Evolutionary conservation across 2,329 filamentous ascomycete species (phyloP), one percentile per base, ranked within the genome.

Genomic region (Penicillium sp.): DNA sequence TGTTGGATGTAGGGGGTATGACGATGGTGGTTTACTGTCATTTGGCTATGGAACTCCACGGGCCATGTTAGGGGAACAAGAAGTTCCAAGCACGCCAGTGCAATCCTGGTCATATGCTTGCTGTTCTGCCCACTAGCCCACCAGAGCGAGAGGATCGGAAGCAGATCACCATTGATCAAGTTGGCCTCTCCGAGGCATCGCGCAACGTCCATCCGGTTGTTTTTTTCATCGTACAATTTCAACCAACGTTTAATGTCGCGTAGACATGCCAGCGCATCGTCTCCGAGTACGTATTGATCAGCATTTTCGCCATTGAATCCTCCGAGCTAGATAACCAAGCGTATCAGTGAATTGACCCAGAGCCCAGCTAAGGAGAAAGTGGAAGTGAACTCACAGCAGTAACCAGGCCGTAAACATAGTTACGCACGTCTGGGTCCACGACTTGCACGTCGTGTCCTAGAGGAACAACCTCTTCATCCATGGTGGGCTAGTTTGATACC

Each of bases 181-280:
- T 97, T 97, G 43, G 92, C 89, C 74, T 97, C 92, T 69, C 91
- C 88, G 64, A 97, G 81, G 72, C 92, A 97, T 76, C 94, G 84
- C 59, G 93, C 92, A 57, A 99, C 94, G 71, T 99, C 94, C 81
- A 96, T 89, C 63, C 93, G 88, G 71, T 96, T 95, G 62, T 88
- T 86, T 72, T 95, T 95, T 71, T 96, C 90, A 73, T 97, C 92
- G 80, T 94, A 94, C 61, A 96, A 85, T 65, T 91, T 92, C 64
- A 99, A 83, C 94, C 94, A 99, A 84, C 89, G 88, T 71, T 94
- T 93, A 53, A 99, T 82, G 76, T 99, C 94, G 60, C 93, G 92
- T 55, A 99, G 81, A 69, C 92, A 94, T 56, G 94, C 90, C 58
- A 96, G 80, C 13, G 92, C 93, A 71, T 97, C 93, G 74, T 97